A percentile compares a stretch with the other conserved stretches of the same genome.
Conservation (phyloP, 768 basidiomycete species). For the Mycena kentingensis region DNA sequence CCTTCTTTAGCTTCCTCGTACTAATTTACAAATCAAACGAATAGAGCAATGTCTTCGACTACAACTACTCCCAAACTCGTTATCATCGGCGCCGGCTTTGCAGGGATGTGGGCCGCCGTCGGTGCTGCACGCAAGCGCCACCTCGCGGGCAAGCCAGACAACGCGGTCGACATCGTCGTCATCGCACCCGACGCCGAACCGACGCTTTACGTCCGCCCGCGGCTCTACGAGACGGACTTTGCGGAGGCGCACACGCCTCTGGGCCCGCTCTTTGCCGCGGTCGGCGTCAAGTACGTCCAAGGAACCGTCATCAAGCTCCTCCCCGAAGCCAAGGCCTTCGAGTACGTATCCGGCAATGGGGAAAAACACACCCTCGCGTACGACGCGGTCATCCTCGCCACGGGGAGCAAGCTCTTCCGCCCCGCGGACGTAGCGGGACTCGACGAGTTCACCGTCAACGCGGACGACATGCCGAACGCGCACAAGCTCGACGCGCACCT, state of each 20-base stretch:
- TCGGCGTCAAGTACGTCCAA: slow-evolving; percentile 19
- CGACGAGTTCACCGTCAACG: slow-evolving; percentile 19
- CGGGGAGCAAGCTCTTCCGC: slow-evolving; percentile 24
- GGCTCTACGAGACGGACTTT: slow-evolving; percentile 25
- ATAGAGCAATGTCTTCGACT: not conserved
- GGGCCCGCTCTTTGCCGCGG: slow-evolving; percentile 11
- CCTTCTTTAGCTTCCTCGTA: too few relatives aligned
- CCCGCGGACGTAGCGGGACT: slow-evolving; percentile 18
- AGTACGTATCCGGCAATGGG: slow-evolving; percentile 12
- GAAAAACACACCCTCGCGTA: slow-evolving; percentile 13
- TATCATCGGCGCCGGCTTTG: slow-evolving; percentile 25
- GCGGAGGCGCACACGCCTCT: slow-evolving; percentile 16
- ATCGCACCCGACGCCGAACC: slow-evolving; percentile 28
- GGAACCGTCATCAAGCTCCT: slow-evolving; percentile 18
- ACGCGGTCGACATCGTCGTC: slow-evolving; percentile 19
- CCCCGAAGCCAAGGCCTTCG: slow-evolving; percentile 8
- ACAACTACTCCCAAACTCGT: slow-evolving; percentile 13
- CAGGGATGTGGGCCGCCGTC: slow-evolving; percentile 26
- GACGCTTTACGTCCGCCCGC: slow-evolving; percentile 23
- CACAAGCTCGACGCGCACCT: slow-evolving; percentile 23
- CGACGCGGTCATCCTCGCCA: slow-evolving; percentile 25
- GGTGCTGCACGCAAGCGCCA: slow-evolving; percentile 20
- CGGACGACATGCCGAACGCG: slow-evolving; percentile 22
- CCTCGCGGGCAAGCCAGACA: slow-evolving; percentile 8
- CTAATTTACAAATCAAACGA: too few relatives aligned